phyloP scores from a whole-genome alignment of 306 rosid species.

The Lathyrus tuberosus region DNA sequence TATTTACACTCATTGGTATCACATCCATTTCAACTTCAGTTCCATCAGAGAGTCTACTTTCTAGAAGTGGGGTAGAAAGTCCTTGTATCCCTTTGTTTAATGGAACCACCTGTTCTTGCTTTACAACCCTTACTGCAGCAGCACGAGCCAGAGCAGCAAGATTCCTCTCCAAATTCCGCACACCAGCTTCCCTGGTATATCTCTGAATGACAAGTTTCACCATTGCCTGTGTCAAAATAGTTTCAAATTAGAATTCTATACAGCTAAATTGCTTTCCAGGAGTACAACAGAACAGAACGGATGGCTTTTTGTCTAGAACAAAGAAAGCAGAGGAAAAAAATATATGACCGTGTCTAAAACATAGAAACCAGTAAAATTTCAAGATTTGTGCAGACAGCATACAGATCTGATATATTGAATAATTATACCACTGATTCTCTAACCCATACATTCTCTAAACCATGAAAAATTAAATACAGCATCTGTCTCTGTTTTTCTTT shows the following conservation, averaged over 20 bases:
- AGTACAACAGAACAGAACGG: conserved; percentile 9
- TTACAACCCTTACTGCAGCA: conserved; percentile 93
- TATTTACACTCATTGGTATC: conserved; percentile 83
- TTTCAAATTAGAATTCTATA: conserved; percentile 23
- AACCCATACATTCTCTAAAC: conserved; percentile 23
- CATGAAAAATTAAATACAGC: conserved; percentile 21
- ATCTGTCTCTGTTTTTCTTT: background rate
- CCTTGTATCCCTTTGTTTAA: conserved; percentile 77
- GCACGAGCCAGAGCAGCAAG: conserved; percentile 98
- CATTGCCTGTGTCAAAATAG: conserved; percentile 63
- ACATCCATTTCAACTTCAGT: conserved; percentile 98
- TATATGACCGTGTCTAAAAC: background rate
- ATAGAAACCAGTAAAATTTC: conserved; percentile 27
- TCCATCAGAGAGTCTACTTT: conserved; percentile 87
- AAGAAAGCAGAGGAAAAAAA: conserved; percentile 8
- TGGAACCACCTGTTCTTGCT: conserved; percentile 82
- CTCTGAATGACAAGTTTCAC: conserved; percentile 81
- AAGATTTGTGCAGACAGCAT: conserved; percentile 22
- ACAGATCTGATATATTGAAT: background rate
- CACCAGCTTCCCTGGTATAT: conserved; percentile 99
- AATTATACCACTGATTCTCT: conserved; percentile 23
- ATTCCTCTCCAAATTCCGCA: conserved; percentile 88
- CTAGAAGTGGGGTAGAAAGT: conserved; percentile 78
- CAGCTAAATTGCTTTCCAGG: conserved; percentile 14
- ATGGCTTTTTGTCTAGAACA: background rate